phyloP scores from a whole-genome alignment of 2,329 filamentous ascomycete species.

The Colletotrichum sp. region DNA sequence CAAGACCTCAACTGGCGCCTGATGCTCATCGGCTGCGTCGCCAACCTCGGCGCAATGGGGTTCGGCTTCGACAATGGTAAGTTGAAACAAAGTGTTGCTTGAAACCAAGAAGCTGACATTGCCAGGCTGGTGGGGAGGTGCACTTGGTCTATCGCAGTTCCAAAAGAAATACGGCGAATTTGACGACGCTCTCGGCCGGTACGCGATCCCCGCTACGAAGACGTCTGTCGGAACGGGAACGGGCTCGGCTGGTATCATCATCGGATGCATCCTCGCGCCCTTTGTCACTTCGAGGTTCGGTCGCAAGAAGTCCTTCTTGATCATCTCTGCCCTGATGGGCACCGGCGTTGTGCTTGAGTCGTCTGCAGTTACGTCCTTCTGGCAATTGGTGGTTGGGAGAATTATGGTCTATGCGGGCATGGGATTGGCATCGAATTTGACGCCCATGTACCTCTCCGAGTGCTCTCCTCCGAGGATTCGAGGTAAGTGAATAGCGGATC shows the following conservation, averaged over 20 bases:
- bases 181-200: background rate
- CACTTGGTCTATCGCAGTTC: background rate
- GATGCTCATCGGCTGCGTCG: background rate
- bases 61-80: background rate
- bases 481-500: background rate
- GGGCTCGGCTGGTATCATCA: background rate
- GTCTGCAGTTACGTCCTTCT: conserved; percentile 10
- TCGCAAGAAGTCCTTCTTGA: conserved; percentile 5
- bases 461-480: background rate
- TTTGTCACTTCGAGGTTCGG: background rate
- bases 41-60: background rate
- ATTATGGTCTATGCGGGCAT: conserved; percentile 8
- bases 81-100: background rate
- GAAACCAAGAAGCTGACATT: background rate
- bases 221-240: background rate
- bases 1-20: conserved; percentile 5
- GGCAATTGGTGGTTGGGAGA: conserved; percentile 9
- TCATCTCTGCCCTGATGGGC: background rate
- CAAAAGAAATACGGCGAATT: background rate
- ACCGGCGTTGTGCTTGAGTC: conserved; percentile 4
- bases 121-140: background rate
- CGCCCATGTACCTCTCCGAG: background rate
- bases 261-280: conserved; percentile 11
- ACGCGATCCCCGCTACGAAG: background rate
- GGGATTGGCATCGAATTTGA: background rate